phyloP scores from a whole-genome alignment of 1,284 basidiomycete species.

The Papiliotrema laurentii region DNA sequence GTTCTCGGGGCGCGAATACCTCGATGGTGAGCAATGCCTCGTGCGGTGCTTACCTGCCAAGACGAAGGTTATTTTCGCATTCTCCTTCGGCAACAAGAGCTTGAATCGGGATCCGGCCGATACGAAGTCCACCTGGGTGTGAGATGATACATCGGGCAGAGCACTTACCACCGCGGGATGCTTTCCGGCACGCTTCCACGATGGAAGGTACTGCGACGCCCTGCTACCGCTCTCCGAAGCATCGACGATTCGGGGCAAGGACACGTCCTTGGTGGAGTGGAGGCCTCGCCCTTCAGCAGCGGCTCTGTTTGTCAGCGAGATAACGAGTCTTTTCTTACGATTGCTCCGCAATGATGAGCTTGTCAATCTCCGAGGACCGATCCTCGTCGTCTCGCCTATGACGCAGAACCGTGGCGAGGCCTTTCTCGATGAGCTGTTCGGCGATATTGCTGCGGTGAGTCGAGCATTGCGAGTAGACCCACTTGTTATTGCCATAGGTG shows the following conservation, averaged over 20 bases:
- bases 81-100: slow-evolving; percentile 85
- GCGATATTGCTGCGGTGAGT: slow-evolving; percentile 67
- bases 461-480: slow-evolving; percentile 27
- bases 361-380: slow-evolving; percentile 88
- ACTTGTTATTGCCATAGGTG: slow-evolving; percentile 73
- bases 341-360: slow-evolving; percentile 91
- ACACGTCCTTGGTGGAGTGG: slow-evolving; percentile 85
- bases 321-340: slow-evolving; percentile 56
- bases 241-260: slow-evolving; percentile 67
- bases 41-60: slow-evolving; percentile 59
- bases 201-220: slow-evolving; percentile 78
- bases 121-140: slow-evolving; percentile 69
- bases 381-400: slow-evolving; percentile 95
- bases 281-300: slow-evolving; percentile 74
- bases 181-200: slow-evolving; percentile 83
- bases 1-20: slow-evolving; percentile 79
- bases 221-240: slow-evolving; percentile 79
- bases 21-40: slow-evolving; percentile 35
- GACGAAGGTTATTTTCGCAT: slow-evolving; percentile 82
- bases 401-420: slow-evolving; percentile 80
- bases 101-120: slow-evolving; percentile 91
- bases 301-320: slow-evolving; percentile 55
- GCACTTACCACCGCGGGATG: slow-evolving; percentile 64
- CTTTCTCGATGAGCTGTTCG: slow-evolving; percentile 88
- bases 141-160: not conserved